phyloP scores from a whole-genome alignment of 176 grass and related monocot species.

The Miscanthus lutarioriparius region DNA sequence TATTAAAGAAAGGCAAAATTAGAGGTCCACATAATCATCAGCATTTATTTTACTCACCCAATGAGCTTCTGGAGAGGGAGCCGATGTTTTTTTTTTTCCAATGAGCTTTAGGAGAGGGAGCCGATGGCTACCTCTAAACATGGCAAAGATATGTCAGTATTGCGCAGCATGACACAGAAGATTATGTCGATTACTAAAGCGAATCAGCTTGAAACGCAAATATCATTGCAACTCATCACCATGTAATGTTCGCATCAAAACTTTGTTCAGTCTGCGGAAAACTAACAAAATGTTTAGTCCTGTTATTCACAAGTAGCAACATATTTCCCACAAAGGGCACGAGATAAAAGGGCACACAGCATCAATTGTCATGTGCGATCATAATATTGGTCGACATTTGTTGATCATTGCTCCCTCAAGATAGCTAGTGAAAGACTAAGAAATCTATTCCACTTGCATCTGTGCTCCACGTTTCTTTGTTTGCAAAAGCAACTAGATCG shows the following conservation, averaged over 20 bases:
- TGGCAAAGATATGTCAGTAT: too few relatives aligned
- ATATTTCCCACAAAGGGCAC: conserved; percentile 33
- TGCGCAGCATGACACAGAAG: neutral
- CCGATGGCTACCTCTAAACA: too few relatives aligned
- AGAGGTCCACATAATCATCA: too few relatives aligned
- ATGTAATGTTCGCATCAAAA: neutral
- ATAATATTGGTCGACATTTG: conserved; percentile 12
- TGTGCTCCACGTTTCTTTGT: conserved; percentile 31
- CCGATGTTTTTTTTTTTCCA: too few relatives aligned
- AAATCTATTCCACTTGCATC: conserved; percentile 41
- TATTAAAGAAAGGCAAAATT: too few relatives aligned
- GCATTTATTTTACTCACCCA: too few relatives aligned
- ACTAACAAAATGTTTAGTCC: conserved; percentile 21
- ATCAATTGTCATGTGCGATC: conserved; percentile 26
- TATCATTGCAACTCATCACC: neutral
- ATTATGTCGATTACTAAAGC: neutral
- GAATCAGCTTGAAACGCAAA: neutral
- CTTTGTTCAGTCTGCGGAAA: neutral
- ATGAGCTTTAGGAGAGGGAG: too few relatives aligned
- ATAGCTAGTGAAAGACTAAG: conserved; percentile 23
- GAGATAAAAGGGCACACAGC: neutral
- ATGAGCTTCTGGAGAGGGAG: too few relatives aligned
- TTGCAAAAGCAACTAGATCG: conserved; percentile 27
- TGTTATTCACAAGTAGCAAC: conserved; percentile 52
- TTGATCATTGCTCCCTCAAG: conserved; percentile 21